These are phyloP conservation scores for Suillus subalutaceus DNA, from an alignment of 768 basidiomycete species.

Conservation along the genomic window DNA sequence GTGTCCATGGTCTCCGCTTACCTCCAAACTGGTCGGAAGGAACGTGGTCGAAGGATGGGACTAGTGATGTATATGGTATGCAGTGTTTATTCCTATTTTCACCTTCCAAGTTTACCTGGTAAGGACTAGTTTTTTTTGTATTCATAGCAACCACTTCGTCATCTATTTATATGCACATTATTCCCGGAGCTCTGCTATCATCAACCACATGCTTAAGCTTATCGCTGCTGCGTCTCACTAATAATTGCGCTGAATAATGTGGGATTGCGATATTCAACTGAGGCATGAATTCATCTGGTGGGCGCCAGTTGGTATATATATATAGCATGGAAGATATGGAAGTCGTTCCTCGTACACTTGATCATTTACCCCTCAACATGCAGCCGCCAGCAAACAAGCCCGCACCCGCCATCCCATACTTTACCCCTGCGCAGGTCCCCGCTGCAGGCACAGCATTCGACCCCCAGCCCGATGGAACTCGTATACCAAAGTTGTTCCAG, in stretches of 20 bases:
- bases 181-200: neutral
- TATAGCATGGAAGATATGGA: neutral
- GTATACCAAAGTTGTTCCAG: constrained; percentile 51
- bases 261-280: neutral
- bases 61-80: neutral
- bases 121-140: no score
- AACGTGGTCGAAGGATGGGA: neutral
- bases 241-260: constrained; percentile 3
- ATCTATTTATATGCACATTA: neutral
- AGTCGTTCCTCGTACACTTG: neutral
- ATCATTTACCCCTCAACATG: constrained; percentile 1
- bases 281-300: neutral
- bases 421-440: constrained; percentile 48
- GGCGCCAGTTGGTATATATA: neutral
- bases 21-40: neutral
- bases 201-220: neutral
- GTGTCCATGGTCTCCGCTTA: constrained; percentile 8
- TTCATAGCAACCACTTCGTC: neutral
- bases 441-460: constrained; percentile 47
- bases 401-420: constrained; percentile 47
- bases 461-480: constrained; percentile 42
- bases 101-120: neutral
- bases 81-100: neutral
- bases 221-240: neutral
- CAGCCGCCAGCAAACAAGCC: constrained; percentile 35